These are phyloP conservation scores for Phytopythium montanum DNA, from an alignment of 352 stramenopile genomes.

Conservation along the genomic window DNA sequence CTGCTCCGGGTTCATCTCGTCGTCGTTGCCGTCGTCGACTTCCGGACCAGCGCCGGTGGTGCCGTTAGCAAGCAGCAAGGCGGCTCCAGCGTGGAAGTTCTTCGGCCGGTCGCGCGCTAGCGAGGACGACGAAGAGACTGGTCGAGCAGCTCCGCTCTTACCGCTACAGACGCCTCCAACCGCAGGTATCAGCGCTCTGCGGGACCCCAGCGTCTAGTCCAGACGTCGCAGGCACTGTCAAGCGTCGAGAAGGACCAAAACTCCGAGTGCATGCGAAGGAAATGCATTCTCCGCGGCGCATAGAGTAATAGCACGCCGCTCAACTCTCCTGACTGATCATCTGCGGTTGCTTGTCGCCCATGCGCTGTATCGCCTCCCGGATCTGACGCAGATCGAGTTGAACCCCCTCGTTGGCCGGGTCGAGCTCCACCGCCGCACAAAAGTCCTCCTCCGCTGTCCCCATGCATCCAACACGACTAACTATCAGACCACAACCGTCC, in stretches of 20 bases:
- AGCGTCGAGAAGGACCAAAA: not conserved
- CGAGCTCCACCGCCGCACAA: constrained; percentile 46
- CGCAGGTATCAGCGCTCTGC: not conserved
- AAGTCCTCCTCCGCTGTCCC: constrained; percentile 53
- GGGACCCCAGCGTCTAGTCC: not conserved
- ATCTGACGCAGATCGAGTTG: constrained; percentile 42
- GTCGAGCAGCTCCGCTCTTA: not conserved
- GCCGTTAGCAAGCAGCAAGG: not conserved
- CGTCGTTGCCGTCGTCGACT: constrained; percentile 1
- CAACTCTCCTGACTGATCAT: not conserved
- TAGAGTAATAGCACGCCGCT: not conserved
- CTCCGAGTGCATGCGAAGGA: constrained; percentile 1
- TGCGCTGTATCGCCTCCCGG: constrained; percentile 11
- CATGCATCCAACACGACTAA: not conserved
- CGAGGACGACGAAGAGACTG: constrained; percentile 5
- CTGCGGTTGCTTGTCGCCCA: not conserved
- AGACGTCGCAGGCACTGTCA: not conserved
- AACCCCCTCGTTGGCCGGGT: constrained; percentile 52
- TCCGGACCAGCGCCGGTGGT: not conserved
- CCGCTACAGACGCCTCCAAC: not conserved
- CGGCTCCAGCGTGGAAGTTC: constrained; percentile 2
- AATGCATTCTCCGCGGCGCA: constrained; percentile 1
- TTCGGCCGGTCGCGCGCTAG: not conserved
- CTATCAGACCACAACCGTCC: not conserved
- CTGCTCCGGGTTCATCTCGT: constrained; percentile 4